phyloP scores from a whole-genome alignment of 2,329 filamentous ascomycete species.

The Xylariaceae sp. region DNA sequence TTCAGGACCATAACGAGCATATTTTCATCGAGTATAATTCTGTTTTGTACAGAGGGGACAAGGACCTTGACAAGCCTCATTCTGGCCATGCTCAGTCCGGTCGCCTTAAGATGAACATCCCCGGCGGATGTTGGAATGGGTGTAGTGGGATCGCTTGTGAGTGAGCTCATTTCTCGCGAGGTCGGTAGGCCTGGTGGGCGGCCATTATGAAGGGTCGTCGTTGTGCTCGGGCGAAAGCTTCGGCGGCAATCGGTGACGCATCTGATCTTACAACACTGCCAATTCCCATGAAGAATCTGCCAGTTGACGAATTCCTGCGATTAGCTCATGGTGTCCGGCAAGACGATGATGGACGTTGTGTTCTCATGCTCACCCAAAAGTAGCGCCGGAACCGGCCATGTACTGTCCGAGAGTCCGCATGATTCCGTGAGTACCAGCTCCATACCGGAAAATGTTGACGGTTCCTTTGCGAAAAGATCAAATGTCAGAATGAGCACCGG shows the following conservation, averaged over 20 bases:
- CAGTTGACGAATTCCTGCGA: constrained; percentile 4
- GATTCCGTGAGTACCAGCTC: constrained; percentile 87
- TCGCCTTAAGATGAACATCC: background rate
- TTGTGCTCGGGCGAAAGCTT: constrained; percentile 71
- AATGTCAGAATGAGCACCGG: constrained; percentile 12
- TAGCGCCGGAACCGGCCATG: constrained; percentile 91
- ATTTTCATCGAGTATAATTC: background rate
- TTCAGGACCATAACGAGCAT: background rate
- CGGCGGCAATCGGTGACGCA: constrained; percentile 66
- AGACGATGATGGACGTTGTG: no score
- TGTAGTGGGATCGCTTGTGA: background rate
- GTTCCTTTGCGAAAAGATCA: constrained; percentile 53
- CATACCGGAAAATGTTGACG: constrained; percentile 92
- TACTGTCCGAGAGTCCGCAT: constrained; percentile 93
- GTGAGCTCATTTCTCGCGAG: constrained; percentile 26
- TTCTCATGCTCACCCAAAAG: constrained; percentile 71
- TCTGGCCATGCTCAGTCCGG: background rate
- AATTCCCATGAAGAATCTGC: constrained; percentile 95
- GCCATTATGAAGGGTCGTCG: constrained; percentile 66
- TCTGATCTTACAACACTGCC: constrained; percentile 95
- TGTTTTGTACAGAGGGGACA: constrained; percentile 17
- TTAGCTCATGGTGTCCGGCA: constrained; percentile 16
- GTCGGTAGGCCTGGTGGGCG: constrained; percentile 37
- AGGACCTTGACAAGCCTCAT: constrained; percentile 2
- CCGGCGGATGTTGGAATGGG: background rate